Evolutionary conservation across 345 rosid species (phyloP).

Genomic region (Syzygium jambos): DNA sequence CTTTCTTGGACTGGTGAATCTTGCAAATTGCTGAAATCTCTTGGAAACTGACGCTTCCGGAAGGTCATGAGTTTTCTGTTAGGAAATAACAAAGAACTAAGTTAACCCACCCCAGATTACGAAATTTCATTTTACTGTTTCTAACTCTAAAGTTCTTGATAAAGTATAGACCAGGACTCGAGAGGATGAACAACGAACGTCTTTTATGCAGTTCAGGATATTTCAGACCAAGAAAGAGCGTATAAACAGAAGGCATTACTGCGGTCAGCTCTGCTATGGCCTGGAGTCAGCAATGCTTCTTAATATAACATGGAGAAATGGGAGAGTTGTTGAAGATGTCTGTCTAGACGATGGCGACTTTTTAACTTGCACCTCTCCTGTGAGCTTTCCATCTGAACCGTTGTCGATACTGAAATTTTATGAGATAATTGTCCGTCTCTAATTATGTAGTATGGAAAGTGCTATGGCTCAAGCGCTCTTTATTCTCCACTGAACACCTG

Average conservation of each 20-base stretch:
- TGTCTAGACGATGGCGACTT: background rate
- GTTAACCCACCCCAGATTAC: background rate
- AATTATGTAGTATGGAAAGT: background rate
- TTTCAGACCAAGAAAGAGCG: background rate
- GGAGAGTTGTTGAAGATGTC: background rate
- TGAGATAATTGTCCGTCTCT: background rate
- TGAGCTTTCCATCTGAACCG: background rate
- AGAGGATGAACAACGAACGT: background rate
- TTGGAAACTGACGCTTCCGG: background rate
- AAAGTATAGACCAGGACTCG: background rate
- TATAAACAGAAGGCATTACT: background rate
- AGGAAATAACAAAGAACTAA: background rate
- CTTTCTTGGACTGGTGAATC: background rate
- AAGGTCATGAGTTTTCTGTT: background rate
- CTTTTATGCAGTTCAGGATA: background rate
- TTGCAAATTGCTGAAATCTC: background rate
- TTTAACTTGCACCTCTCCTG: background rate
- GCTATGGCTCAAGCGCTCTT: background rate
- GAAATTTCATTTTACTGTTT: background rate
- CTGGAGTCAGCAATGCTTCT: background rate
- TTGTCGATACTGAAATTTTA: background rate
- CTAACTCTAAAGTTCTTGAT: background rate
- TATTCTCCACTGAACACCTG: background rate
- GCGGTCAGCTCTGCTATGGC: background rate
- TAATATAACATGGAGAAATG: background rate